Conservation (phyloP, 2,329 filamentous ascomycete genomes). For the Neonectria sp. region DNA sequence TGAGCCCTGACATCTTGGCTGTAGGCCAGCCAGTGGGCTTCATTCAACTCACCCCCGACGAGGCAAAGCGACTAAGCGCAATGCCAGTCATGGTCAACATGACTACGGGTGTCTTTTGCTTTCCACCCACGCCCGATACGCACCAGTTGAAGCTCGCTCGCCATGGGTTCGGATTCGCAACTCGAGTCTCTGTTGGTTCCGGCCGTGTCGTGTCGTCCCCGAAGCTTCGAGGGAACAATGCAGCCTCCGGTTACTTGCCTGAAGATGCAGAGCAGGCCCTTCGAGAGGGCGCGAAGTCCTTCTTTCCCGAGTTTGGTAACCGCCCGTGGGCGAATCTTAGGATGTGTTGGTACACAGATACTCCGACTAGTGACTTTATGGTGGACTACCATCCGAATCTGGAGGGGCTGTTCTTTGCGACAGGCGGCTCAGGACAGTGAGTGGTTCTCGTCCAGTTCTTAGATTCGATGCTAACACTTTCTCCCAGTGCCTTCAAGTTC, state of each 20-base stretch:
- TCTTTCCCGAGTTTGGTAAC: conserved; percentile 64
- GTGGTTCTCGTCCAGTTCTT: background rate
- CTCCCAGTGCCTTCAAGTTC: conserved; percentile 37
- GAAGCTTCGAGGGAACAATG: conserved; percentile 51
- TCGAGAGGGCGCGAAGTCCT: conserved; percentile 62
- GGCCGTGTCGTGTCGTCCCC: conserved; percentile 48
- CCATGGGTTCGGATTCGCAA: conserved; percentile 70
- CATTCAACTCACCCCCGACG: conserved; percentile 70
- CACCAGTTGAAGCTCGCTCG: conserved; percentile 71
- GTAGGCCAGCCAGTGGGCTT: conserved; percentile 78
- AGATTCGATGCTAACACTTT: background rate
- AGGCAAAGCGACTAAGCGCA: conserved; percentile 66
- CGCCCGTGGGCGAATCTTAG: conserved; percentile 23
- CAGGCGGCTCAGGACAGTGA: conserved; percentile 35
- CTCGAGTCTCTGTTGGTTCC: conserved; percentile 33
- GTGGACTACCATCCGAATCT: conserved; percentile 30
- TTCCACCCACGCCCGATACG: conserved; percentile 63
- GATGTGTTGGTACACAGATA: conserved; percentile 38
- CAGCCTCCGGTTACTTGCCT: conserved; percentile 59
- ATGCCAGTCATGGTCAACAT: conserved; percentile 72
- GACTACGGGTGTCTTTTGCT: conserved; percentile 66
- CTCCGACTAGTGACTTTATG: conserved; percentile 33
- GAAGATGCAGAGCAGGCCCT: conserved; percentile 67
- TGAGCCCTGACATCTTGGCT: conserved; percentile 72
- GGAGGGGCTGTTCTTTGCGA: conserved; percentile 32